Evolutionary conservation across 805 yeast species (phyloP), one percentile per base, ranked within the genome.

Genomic region (Metschnikowia borealis): DNA sequence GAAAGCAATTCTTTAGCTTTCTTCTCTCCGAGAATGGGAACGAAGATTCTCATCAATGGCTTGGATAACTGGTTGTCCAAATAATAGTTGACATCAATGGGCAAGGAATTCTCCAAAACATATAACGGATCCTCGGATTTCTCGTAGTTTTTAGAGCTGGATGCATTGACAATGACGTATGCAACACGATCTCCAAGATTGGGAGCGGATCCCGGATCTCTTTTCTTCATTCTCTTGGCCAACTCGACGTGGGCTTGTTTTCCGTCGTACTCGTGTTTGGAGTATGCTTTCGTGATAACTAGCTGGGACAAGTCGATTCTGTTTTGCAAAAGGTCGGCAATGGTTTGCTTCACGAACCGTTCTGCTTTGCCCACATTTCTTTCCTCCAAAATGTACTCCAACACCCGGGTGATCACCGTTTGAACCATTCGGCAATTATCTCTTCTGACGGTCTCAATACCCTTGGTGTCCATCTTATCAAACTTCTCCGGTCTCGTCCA

Each of bases 181-280:
- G 98, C 98, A 32, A 94, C 98, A 70, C 99, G 87, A 65, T 94
- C 99, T 51, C 99, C 99, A 44, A 94, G 78, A 11, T 89, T 83
- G 3, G 99, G 99, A 0, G 99, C 99, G 6, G 96, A 86, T 21
- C 99, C 99, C 0, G 96, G 86, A 64, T 94, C 99, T 74, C 99
- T 85, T 65, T 90, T 89, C 48, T 84, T 80, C 97, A 94, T 94
- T 60, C 97, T 78, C 61, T 91, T 96, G 0, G 99, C 97, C 41
- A 94, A 77, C 58, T 92, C 97, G 26, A 91, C 96, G 67, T 94
- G 99, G 0, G 99, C 97, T 67, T 94, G 99, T 55, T 94, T 96
- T 26, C 91, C 96, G 3, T 96, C 87, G 67, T 94, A 94, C 62
- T 94, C 97, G 47, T 87, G 86, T 51, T 87, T 77, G 3, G 97